A percentile compares a stretch with the other conserved stretches of the same genome.
Conservation (phyloP, 2,329 filamentous ascomycete species). For the Pseudopyrenochaeta lycopersici region DNA sequence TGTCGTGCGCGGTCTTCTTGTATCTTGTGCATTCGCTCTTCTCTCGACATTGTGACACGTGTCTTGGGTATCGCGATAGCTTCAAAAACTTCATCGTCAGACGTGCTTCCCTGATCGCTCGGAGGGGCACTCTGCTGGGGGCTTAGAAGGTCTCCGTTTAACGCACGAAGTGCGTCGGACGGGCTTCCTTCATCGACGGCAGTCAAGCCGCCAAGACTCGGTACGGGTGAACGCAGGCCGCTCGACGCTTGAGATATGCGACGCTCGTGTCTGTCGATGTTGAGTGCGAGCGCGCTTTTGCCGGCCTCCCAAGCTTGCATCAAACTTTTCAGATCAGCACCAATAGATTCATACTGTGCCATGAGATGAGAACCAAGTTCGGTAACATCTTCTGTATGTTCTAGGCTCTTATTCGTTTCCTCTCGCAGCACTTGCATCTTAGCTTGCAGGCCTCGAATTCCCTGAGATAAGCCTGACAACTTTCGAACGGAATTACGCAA, state of each 20-base stretch:
- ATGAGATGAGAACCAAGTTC: conserved; percentile 83
- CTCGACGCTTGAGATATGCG: conserved; percentile 61
- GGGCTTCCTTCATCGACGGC: conserved; percentile 63
- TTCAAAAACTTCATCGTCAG: conserved; percentile 85
- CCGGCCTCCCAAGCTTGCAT: conserved; percentile 66
- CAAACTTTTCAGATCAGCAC: conserved; percentile 76
- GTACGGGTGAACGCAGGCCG: conserved; percentile 58
- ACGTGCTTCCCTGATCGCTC: conserved; percentile 62
- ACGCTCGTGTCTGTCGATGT: conserved; percentile 80
- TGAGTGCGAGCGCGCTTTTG: conserved; percentile 80
- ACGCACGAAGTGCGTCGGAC: conserved; percentile 75
- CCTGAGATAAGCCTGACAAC: conserved; percentile 85
- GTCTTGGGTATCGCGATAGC: conserved; percentile 78
- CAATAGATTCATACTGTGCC: conserved; percentile 93
- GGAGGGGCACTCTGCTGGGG: conserved; percentile 48
- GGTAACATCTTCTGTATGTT: conserved; percentile 72
- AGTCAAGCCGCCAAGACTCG: conserved; percentile 71
- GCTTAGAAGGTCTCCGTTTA: conserved; percentile 74
- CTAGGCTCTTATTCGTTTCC: conserved; percentile 81
- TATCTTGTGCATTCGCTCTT: conserved; percentile 88
- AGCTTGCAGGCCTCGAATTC: conserved; percentile 89
- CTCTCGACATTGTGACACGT: conserved; percentile 76
- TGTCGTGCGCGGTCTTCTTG: conserved; percentile 84
- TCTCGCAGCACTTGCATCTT: conserved; percentile 93
- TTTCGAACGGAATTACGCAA: conserved; percentile 88